Percentiles rank a stretch among this genome's conserved stretches.
phyloP scores from a whole-genome alignment of 73 alveolate genomes.

The Loxodes magnus region DNA sequence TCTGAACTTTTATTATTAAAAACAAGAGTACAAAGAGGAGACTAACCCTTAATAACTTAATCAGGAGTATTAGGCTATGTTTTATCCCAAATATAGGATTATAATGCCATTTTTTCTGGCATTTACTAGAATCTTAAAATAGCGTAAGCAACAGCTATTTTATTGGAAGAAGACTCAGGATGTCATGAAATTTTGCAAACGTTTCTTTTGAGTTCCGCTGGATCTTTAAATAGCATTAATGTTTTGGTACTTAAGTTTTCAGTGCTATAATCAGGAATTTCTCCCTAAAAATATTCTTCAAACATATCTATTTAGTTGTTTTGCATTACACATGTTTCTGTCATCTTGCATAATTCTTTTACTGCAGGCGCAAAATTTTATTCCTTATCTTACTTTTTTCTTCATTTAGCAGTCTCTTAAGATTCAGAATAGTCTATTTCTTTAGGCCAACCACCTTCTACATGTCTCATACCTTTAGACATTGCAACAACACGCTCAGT shows the following conservation, averaged over 20 bases:
- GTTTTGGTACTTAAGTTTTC: slow-evolving; percentile 92
- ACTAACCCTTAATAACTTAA: slow-evolving; percentile 56
- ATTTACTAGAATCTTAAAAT: slow-evolving; percentile 73
- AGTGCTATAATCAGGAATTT: slow-evolving; percentile 68
- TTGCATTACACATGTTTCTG: slow-evolving; percentile 74
- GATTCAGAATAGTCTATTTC: slow-evolving; percentile 72
- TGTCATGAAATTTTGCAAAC: slow-evolving; percentile 91
- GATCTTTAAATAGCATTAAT: slow-evolving; percentile 83
- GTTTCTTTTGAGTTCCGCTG: slow-evolving; percentile 60
- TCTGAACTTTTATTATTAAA: slow-evolving; percentile 81
- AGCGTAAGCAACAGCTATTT: slow-evolving; percentile 80
- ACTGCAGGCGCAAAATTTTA: slow-evolving; percentile 70
- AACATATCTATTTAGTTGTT: slow-evolving; percentile 93
- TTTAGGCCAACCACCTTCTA: slow-evolving; percentile 91
- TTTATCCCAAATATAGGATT: slow-evolving; percentile 66
- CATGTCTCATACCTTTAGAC: slow-evolving; percentile 73
- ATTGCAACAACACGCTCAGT: slow-evolving; percentile 76
- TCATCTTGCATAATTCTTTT: slow-evolving; percentile 62
- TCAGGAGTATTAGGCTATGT: slow-evolving; percentile 80
- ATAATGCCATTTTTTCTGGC: slow-evolving; percentile 57
- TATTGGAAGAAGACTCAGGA: slow-evolving; percentile 72
- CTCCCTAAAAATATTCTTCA: slow-evolving; percentile 93
- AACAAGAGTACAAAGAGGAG: slow-evolving; percentile 74
- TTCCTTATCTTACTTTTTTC: slow-evolving; percentile 68
- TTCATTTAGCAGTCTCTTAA: slow-evolving; percentile 57